phyloP scores from a whole-genome alignment of 306 rosid genomes.

The Purshia tridentata region DNA sequence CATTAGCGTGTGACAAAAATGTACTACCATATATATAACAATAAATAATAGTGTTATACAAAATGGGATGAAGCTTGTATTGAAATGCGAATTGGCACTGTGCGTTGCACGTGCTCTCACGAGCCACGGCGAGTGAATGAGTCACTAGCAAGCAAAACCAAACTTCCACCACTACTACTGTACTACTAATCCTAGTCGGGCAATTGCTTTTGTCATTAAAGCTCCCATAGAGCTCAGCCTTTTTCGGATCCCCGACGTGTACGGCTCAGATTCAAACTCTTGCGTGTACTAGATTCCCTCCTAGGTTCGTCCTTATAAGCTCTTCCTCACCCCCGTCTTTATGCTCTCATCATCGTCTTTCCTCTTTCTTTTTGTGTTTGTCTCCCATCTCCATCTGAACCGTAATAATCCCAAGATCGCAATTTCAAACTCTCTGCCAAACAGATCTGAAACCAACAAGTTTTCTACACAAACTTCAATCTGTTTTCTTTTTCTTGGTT shows the following conservation, averaged over 20 bases:
- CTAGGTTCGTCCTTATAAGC: background rate
- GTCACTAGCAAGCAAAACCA: too few relatives aligned
- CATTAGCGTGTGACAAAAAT: too few relatives aligned
- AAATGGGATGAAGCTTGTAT: too few relatives aligned
- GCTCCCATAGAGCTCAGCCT: too few relatives aligned
- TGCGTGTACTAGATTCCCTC: constrained; percentile 33
- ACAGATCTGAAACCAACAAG: constrained; percentile 26
- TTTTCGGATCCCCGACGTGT: constrained; percentile 66
- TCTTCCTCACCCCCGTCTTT: background rate
- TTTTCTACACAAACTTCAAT: background rate
- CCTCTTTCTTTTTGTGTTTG: background rate
- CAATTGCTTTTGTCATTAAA: background rate
- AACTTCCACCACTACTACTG: background rate
- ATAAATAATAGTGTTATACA: too few relatives aligned
- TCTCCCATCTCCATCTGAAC: background rate
- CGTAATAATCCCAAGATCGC: background rate
- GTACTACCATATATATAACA: too few relatives aligned
- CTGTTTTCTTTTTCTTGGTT: background rate
- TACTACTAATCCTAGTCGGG: background rate
- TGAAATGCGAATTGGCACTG: too few relatives aligned
- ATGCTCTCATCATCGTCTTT: background rate
- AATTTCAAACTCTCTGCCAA: constrained; percentile 1
- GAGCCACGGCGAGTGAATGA: background rate
- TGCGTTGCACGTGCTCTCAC: too few relatives aligned
- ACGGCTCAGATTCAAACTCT: constrained; percentile 57